Conservation (phyloP, 1,284 basidiomycete genomes). For the Ustilago vetiveriae region DNA sequence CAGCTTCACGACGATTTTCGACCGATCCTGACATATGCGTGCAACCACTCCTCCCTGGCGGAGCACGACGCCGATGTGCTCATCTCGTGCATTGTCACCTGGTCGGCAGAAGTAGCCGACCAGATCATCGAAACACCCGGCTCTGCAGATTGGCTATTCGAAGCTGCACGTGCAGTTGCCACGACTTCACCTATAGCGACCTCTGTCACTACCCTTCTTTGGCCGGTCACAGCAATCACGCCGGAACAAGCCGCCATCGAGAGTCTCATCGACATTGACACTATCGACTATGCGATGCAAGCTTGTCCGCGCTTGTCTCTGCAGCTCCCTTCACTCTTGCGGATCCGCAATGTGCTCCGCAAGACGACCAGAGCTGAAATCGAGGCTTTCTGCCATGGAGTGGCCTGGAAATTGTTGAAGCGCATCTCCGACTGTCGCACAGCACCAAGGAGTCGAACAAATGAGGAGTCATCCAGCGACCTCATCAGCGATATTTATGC, state of each 20-base stretch:
- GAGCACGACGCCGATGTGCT: conserved; percentile 7
- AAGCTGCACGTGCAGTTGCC: conserved; percentile 23
- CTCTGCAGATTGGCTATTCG: conserved; percentile 17
- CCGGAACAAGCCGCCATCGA: conserved; percentile 18
- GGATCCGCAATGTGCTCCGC: conserved; percentile 19
- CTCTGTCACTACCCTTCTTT: conserved; percentile 19
- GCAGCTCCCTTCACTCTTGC: conserved; percentile 20
- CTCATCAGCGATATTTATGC: conserved; percentile 33
- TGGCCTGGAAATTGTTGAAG: conserved; percentile 26
- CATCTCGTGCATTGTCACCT: conserved; percentile 28
- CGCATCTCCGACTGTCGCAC: conserved; percentile 5
- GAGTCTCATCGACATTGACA: conserved; percentile 18
- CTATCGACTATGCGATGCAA: conserved; percentile 74
- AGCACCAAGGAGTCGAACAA: neutral
- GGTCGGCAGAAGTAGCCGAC: conserved; percentile 9
- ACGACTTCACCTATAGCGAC: conserved; percentile 20
- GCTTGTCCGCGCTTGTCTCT: conserved; percentile 66
- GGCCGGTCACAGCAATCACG: conserved; percentile 20
- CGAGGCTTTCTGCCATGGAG: conserved; percentile 8
- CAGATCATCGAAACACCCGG: neutral
- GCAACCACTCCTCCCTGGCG: conserved; percentile 14
- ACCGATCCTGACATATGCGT: conserved; percentile 72
- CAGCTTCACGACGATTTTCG: conserved; percentile 78
- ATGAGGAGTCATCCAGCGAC: conserved; percentile 15
- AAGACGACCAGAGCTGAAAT: conserved; percentile 4